A percentile compares a stretch with the other conserved stretches of the same genome.
phyloP scores from a whole-genome alignment of 192 early-diverging fungal genomes.

The Entrophospora sp. region DNA sequence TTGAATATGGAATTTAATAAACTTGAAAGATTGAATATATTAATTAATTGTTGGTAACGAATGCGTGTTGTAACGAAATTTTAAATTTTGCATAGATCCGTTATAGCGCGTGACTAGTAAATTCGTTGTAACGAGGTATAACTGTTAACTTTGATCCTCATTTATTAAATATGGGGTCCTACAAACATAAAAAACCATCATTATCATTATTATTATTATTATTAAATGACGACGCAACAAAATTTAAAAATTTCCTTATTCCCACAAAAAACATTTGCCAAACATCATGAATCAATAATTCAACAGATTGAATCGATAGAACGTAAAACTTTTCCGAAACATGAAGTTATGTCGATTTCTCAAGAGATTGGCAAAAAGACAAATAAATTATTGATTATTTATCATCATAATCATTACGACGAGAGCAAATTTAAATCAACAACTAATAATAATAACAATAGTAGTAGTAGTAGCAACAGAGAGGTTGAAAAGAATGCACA shows the following conservation, averaged over 20 bases:
- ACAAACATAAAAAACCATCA: no score
- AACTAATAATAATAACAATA: not conserved
- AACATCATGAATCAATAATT: conserved; percentile 8
- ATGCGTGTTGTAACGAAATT: no score
- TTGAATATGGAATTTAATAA: no score
- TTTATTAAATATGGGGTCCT: no score
- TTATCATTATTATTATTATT: not conserved
- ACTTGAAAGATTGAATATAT: no score
- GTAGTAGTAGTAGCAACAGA: not conserved
- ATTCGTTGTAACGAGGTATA: no score
- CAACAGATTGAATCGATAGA: conserved; percentile 16
- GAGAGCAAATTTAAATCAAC: not conserved
- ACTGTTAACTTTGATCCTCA: no score
- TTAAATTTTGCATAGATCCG: no score
- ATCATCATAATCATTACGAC: not conserved
- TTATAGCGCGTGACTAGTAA: no score
- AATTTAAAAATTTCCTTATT: conserved; percentile 5
- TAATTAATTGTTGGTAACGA: no score
- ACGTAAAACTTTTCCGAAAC: conserved; percentile 12
- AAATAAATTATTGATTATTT: conserved; percentile 16
- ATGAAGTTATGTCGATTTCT: conserved; percentile 14
- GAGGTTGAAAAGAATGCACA: not conserved
- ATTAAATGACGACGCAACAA: not conserved
- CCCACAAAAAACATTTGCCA: not conserved
- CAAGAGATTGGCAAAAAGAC: conserved; percentile 9